phyloP scores from a whole-genome alignment of 352 stramenopile species.

The Aphanomyces invadans region DNA sequence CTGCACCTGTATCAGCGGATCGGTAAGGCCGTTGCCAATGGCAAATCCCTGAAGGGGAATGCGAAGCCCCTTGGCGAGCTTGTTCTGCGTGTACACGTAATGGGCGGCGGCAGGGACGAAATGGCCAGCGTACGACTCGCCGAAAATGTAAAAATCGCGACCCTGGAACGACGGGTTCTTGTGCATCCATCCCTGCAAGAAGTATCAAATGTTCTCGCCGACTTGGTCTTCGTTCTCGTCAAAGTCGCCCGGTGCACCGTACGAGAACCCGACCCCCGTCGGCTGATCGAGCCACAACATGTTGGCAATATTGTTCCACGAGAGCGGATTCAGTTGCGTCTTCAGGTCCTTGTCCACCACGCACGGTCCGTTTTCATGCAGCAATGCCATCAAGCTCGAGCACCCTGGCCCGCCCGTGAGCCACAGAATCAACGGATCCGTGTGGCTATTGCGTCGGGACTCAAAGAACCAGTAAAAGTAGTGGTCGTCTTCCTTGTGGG shows the following conservation, averaged over 20 bases:
- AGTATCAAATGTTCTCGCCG: slow-evolving; percentile 59
- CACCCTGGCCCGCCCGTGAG: slow-evolving; percentile 53
- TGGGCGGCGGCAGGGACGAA: slow-evolving; percentile 52
- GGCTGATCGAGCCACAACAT: slow-evolving; percentile 68
- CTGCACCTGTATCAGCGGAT: slow-evolving; percentile 42
- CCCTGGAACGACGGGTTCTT: slow-evolving; percentile 44
- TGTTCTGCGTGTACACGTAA: slow-evolving; percentile 44
- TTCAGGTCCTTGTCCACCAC: slow-evolving; percentile 40
- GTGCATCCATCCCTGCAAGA: slow-evolving; percentile 52
- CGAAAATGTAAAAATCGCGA: slow-evolving; percentile 56
- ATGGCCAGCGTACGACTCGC: slow-evolving; percentile 62
- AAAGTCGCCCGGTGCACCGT: slow-evolving; percentile 33
- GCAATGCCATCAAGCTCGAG: slow-evolving; percentile 51
- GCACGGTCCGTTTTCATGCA: slow-evolving; percentile 62
- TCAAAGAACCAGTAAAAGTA: slow-evolving; percentile 70
- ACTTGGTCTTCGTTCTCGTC: slow-evolving; percentile 45
- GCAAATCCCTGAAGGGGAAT: slow-evolving; percentile 70
- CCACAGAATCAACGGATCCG: slow-evolving; percentile 57
- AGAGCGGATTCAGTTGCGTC: slow-evolving; percentile 43
- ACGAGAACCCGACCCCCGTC: slow-evolving; percentile 48
- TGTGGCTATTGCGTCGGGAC: slow-evolving; percentile 29
- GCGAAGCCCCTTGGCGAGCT: slow-evolving; percentile 11
- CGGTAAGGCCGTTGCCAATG: slow-evolving; percentile 71
- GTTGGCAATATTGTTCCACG: slow-evolving; percentile 59
- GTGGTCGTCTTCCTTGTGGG: slow-evolving; percentile 49